Evolutionary conservation across 768 basidiomycete species (phyloP), one percentile per base, ranked within the genome.

Genomic region (Fomitopsis serialis): DNA sequence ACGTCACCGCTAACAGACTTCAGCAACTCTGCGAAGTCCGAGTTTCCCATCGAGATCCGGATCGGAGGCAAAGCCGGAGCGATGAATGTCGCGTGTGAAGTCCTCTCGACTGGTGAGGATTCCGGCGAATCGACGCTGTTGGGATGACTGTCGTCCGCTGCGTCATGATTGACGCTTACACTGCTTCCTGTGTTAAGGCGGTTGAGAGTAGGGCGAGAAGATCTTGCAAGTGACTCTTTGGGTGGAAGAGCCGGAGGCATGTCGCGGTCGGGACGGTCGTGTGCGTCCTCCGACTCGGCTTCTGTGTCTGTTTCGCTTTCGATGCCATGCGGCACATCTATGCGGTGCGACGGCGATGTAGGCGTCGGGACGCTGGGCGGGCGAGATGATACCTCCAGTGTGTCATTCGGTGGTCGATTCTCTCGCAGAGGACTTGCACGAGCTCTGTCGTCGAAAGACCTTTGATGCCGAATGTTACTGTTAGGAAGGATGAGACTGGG

Each of bases 31-130:
- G 84, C 81, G 63, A 98, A 94, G 66, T 96, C 93, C 0, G 82
- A 74, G 44, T 84, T 79, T 54, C 82, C 87, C 72, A 96, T 78
- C 15, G 93, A 95, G 67, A 96, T 87, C n/a, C 90, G 83, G 62
- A 96, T 93, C 0, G 91, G 91, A 2, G 92, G 92, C 25, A 94
- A 74, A 2, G 91, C 89, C 36, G 93, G 92, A 0, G 90, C 88
- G 46, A 92, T 89, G 66, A 87, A 88, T 19, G 91, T 91, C 6
- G 87, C 74, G 61, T 79, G 79, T 8, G 85, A 84, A 11, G 78
- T 82, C 42, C 76, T 79, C 63, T 89, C 81, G 27, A 88, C 79
- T 0, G 83, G 80, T 1, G 82, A 80, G 11, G 80, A 80, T 58
- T 87, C 86, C 15, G 58, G 65, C 25, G 66, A 64, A 32, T 62